Evolutionary conservation across 2,329 filamentous ascomycete species (phyloP).

Genomic region (Didymella pinodella): DNA sequence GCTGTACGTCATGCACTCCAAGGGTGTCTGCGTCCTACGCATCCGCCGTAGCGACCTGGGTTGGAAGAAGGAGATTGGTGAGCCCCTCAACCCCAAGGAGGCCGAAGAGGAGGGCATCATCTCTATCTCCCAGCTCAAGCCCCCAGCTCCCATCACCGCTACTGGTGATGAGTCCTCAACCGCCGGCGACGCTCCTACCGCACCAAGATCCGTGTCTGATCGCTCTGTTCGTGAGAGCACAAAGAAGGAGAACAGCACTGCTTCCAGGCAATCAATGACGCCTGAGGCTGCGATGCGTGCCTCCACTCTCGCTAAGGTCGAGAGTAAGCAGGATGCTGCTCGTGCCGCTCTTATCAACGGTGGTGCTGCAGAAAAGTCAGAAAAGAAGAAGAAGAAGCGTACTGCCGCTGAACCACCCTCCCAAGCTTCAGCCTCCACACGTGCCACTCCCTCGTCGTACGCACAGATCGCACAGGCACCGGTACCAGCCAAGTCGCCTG

Average conservation of each 20-base stretch:
- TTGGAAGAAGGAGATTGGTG: conserved; percentile 83
- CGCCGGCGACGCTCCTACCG: conserved; percentile 45
- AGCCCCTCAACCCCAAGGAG: conserved; percentile 80
- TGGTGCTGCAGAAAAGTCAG: conserved; percentile 50
- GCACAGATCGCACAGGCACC: conserved; percentile 51
- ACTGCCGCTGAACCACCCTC: conserved; percentile 55
- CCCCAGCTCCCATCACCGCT: conserved; percentile 36
- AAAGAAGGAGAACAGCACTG: conserved; percentile 47
- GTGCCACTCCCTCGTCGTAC: conserved; percentile 50
- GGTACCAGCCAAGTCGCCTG: conserved; percentile 43
- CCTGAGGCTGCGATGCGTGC: conserved; percentile 52
- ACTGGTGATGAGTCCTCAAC: conserved; percentile 48
- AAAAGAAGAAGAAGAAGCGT: conserved; percentile 74
- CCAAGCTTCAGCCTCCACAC: conserved; percentile 51
- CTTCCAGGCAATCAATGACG: conserved; percentile 46
- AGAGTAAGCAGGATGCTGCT: conserved; percentile 53
- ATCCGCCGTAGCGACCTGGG: conserved; percentile 90
- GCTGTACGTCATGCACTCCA: conserved; percentile 96
- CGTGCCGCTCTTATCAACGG: conserved; percentile 53
- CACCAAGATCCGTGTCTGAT: conserved; percentile 47
- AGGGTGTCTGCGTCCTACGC: conserved; percentile 88
- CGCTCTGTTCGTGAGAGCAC: conserved; percentile 47
- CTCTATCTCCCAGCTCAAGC: conserved; percentile 71
- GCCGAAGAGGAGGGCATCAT: conserved; percentile 78
- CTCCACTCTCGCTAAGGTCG: conserved; percentile 53